Evolutionary conservation across 768 basidiomycete genomes (phyloP).

Genomic region (Lentinula lateritia): DNA sequence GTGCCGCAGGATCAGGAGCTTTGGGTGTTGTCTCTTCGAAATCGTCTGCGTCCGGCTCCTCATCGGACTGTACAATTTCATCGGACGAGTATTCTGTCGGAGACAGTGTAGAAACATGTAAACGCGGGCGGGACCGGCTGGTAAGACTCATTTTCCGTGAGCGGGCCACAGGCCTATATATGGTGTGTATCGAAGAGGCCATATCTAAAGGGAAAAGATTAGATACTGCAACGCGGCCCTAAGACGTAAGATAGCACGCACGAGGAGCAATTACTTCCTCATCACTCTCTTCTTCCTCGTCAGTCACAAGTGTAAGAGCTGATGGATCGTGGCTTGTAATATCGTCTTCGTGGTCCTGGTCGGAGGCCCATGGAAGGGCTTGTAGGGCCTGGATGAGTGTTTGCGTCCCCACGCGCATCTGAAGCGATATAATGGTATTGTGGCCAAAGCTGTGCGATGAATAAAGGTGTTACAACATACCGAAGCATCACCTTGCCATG

Average conservation of each 20-base stretch:
- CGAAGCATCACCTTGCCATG: conserved; percentile 61
- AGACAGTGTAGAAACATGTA: background rate
- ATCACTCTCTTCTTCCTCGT: conserved; percentile 62
- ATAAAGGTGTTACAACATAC: conserved; percentile 35
- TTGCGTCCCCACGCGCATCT: conserved; percentile 88
- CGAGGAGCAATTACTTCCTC: conserved; percentile 34
- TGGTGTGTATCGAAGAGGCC: conserved; percentile 85
- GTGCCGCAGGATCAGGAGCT: conserved; percentile 18
- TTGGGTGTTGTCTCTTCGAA: conserved; percentile 53
- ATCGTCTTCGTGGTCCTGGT: conserved; percentile 67
- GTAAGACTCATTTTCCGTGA: conserved; percentile 35
- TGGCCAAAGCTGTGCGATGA: conserved; percentile 6
- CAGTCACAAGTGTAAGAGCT: conserved; percentile 27
- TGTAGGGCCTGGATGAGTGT: conserved; percentile 86
- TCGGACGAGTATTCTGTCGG: conserved; percentile 14
- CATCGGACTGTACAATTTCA: conserved; percentile 30
- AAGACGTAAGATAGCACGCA: conserved; percentile 17
- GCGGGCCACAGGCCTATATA: conserved; percentile 75
- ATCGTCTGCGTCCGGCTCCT: conserved; percentile 44
- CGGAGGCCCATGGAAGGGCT: conserved; percentile 74
- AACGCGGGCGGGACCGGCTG: conserved; percentile 14
- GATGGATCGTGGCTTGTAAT: conserved; percentile 26
- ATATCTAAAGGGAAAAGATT: conserved; percentile 31
- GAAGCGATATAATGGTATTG: conserved; percentile 11
- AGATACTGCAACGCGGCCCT: background rate